phyloP scores from a whole-genome alignment of 805 yeast species.

The Myxozyma sirexii region DNA sequence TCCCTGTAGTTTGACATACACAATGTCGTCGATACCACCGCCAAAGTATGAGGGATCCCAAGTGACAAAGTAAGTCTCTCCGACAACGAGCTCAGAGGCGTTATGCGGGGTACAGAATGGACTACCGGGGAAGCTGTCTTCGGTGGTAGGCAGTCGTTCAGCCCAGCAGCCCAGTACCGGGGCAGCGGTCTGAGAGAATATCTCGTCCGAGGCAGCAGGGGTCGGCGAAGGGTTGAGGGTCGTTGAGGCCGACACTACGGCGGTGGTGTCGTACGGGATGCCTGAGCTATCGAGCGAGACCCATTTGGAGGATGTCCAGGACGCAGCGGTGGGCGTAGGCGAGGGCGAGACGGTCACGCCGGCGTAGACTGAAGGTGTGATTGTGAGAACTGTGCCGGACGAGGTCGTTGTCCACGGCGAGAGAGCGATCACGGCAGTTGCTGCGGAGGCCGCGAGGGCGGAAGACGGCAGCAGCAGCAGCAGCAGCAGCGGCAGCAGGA shows the following conservation, averaged over 20 bases:
- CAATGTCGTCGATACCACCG: constrained; percentile 41
- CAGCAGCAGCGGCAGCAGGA: background rate
- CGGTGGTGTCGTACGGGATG: constrained; percentile 44
- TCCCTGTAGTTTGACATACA: constrained; percentile 43
- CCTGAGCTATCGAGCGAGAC: constrained; percentile 50
- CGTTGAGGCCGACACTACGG: background rate
- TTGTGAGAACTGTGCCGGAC: constrained; percentile 37
- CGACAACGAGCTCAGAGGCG: constrained; percentile 51
- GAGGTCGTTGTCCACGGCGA: constrained; percentile 34
- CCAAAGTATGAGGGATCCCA: constrained; percentile 54
- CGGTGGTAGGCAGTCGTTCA: constrained; percentile 9
- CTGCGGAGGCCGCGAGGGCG: constrained; percentile 3
- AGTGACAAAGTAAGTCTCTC: constrained; percentile 54
- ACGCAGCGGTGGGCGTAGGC: constrained; percentile 41
- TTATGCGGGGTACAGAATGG: constrained; percentile 50
- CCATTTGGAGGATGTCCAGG: constrained; percentile 47
- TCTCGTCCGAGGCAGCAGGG: constrained; percentile 2
- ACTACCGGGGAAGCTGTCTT: constrained; percentile 38
- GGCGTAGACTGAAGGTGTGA: constrained; percentile 67
- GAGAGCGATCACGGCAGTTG: constrained; percentile 18
- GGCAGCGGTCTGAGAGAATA: constrained; percentile 15
- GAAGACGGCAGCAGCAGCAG: background rate
- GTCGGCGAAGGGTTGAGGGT: constrained; percentile 15
- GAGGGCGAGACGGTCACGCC: constrained; percentile 57
- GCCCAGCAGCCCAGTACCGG: constrained; percentile 28